These are phyloP conservation scores for Cystobasidium pallidum DNA, from an alignment of 1,284 basidiomycete genomes.

Conservation along the genomic window DNA sequence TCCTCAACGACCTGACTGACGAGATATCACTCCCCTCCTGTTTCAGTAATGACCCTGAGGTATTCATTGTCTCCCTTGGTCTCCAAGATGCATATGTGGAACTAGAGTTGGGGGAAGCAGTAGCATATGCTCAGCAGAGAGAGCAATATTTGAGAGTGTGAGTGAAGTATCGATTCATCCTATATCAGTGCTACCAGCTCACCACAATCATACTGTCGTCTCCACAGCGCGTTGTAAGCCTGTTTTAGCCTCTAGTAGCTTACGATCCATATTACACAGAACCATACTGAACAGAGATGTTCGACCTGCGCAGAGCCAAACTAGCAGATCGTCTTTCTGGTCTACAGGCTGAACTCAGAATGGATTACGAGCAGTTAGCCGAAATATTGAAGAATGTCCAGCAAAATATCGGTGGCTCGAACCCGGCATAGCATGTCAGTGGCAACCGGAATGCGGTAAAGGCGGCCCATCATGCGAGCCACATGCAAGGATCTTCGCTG, in stretches of 20 bases:
- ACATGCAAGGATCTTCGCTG: no score
- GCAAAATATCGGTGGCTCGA: not conserved
- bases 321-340: constrained; percentile 28
- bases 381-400: constrained; percentile 28
- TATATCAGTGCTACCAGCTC: not conserved
- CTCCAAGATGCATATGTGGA: constrained; percentile 32
- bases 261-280: no score
- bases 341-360: constrained; percentile 34
- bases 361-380: constrained; percentile 29
- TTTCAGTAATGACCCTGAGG: constrained; percentile 16
- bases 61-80: constrained; percentile 34
- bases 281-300: no score
- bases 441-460: no score
- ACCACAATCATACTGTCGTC: not conserved
- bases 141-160: constrained; percentile 37
- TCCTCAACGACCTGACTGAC: no score
- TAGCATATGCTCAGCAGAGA: constrained; percentile 32
- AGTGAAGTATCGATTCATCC: not conserved
- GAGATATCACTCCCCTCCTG: no score
- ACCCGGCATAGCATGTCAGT: not conserved
- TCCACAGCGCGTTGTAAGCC: constrained; percentile 12
- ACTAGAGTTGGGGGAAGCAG: constrained; percentile 32
- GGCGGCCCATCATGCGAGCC: no score
- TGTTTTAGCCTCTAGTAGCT: no score
- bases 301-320: constrained; percentile 19